Conservation (phyloP, 169 alveolate species). For the Plasmodium cynomolgi region DNA sequence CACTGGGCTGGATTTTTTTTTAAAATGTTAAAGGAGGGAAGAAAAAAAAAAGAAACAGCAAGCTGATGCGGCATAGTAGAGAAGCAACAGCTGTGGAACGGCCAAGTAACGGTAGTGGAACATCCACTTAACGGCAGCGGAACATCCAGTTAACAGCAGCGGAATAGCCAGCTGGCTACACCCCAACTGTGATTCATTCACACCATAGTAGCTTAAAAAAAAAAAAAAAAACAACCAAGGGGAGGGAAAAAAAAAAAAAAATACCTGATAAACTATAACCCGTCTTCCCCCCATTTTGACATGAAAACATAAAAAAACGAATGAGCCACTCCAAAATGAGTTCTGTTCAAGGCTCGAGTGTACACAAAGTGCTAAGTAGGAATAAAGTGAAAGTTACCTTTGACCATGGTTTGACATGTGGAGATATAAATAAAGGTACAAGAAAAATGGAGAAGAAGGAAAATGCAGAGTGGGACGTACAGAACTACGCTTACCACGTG, state of each 20-base stretch:
- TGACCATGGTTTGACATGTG: background rate
- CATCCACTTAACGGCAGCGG: background rate
- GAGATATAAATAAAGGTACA: background rate
- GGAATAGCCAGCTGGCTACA: background rate
- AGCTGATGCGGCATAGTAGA: background rate
- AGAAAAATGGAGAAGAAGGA: background rate
- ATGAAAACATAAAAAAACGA: background rate
- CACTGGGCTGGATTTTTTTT: background rate
- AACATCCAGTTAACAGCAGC: background rate
- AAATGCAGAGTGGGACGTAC: background rate
- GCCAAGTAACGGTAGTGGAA: background rate
- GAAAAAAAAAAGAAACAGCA: background rate
- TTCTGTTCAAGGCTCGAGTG: slow-evolving; percentile 39
- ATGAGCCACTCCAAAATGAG: background rate
- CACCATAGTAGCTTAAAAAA: background rate
- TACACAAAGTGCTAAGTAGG: slow-evolving; percentile 31
- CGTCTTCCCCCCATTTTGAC: background rate
- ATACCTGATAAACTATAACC: background rate
- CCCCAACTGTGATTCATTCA: background rate
- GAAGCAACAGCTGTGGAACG: background rate
- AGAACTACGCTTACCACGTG: background rate
- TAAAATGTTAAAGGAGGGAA: background rate
- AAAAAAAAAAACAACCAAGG: background rate
- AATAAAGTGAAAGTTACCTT: slow-evolving; percentile 10
- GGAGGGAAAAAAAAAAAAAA: background rate